Conservation (phyloP, 768 basidiomycete genomes). For the Chalciporus piperatus region DNA sequence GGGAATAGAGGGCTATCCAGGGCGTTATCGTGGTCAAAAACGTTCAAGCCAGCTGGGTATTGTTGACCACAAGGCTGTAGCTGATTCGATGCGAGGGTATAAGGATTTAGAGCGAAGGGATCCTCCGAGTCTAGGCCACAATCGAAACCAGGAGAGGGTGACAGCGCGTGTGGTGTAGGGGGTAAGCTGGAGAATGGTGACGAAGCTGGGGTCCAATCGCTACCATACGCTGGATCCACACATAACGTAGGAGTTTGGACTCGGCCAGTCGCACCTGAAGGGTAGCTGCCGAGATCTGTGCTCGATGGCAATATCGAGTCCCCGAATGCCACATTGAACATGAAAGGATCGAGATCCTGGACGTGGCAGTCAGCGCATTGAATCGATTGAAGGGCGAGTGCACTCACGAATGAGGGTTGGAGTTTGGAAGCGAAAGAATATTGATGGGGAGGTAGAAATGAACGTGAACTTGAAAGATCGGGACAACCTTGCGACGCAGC, state of each 20-base stretch:
- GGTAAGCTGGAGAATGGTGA: conserved; percentile 46
- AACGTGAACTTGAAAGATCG: conserved; percentile 32
- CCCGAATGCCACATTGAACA: conserved; percentile 28
- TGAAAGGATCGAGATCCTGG: conserved; percentile 31
- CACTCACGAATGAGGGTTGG: conserved; percentile 51
- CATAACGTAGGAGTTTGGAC: conserved; percentile 34
- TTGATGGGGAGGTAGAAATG: conserved; percentile 32
- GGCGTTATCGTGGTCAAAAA: conserved; percentile 17
- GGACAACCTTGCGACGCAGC: conserved; percentile 23
- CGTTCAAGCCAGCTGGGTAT: conserved; percentile 20
- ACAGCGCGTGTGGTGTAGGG: conserved; percentile 39
- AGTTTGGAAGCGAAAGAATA: conserved; percentile 35
- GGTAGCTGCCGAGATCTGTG: conserved; percentile 20
- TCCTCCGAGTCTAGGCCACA: conserved; percentile 21
- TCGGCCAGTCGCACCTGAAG: conserved; percentile 17
- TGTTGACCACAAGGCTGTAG: conserved; percentile 15
- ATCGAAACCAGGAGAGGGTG: conserved; percentile 28
- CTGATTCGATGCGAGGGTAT: conserved; percentile 12
- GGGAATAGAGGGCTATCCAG: conserved; percentile 13
- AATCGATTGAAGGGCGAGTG: background rate
- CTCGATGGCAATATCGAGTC: conserved; percentile 25
- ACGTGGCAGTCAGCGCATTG: conserved; percentile 1
- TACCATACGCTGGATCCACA: conserved; percentile 38
- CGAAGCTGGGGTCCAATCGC: conserved; percentile 42
- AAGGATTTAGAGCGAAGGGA: conserved; percentile 18